A percentile compares a stretch with the other conserved stretches of the same genome.
These are phyloP conservation scores for Solanum neorickii DNA, from an alignment of 257 asterid species.

Conservation along the genomic window DNA sequence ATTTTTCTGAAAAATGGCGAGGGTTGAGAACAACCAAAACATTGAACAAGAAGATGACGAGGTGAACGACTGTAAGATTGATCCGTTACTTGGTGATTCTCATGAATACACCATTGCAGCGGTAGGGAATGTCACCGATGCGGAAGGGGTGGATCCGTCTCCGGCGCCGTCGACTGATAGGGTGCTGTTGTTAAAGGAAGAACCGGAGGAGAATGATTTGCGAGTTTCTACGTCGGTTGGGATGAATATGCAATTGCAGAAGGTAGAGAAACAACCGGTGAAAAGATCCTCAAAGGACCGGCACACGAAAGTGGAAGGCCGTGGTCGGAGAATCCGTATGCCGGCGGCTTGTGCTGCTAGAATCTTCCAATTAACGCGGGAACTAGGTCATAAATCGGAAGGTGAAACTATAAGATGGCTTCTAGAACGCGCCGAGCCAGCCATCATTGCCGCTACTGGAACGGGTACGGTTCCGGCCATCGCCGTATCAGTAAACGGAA, in stretches of 20 bases:
- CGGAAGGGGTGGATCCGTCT: background rate
- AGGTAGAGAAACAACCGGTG: conserved; percentile 7
- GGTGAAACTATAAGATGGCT: conserved; percentile 84
- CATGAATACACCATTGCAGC: conserved; percentile 38
- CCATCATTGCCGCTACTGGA: conserved; percentile 71
- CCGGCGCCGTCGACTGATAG: conserved; percentile 2
- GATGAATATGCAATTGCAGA: background rate
- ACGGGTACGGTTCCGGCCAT: conserved; percentile 75
- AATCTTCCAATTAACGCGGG: conserved; percentile 62
- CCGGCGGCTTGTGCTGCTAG: conserved; percentile 78
- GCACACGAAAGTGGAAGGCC: conserved; percentile 85
- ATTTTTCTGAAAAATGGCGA: background rate
- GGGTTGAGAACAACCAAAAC: conserved; percentile 13
- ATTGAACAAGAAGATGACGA: conserved; percentile 17
- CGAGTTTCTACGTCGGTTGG: conserved; percentile 9
- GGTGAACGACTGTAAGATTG: conserved; percentile 13
- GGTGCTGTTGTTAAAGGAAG: conserved; percentile 27
- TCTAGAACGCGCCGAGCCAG: conserved; percentile 72
- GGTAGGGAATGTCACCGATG: conserved; percentile 10
- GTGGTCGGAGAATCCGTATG: conserved; percentile 76
- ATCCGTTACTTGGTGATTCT: conserved; percentile 37
- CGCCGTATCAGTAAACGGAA: conserved; percentile 70
- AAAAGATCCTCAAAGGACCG: conserved; percentile 68
- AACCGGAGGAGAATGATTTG: conserved; percentile 26
- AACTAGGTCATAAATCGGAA: conserved; percentile 70